Evolutionary conservation across 176 grass and related monocot species (phyloP).

Genomic region (Aegilops longissima): DNA sequence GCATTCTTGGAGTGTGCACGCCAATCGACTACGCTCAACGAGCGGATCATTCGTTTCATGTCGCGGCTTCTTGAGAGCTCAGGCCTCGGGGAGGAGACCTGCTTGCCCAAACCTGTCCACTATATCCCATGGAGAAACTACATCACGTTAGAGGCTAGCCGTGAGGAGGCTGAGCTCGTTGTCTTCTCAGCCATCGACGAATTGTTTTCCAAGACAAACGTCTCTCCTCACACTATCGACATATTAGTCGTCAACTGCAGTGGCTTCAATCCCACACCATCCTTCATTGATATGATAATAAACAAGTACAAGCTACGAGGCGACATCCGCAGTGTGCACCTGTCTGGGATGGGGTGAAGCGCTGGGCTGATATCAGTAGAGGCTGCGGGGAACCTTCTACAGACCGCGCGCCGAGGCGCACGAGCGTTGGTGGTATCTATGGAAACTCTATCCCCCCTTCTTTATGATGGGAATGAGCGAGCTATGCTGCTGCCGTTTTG

Average conservation of each 20-base stretch:
- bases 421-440: slow-evolving; percentile 52
- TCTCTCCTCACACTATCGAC: slow-evolving; percentile 32
- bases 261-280: slow-evolving; percentile 54
- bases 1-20: slow-evolving; percentile 60
- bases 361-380: slow-evolving; percentile 53
- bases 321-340: slow-evolving; percentile 43
- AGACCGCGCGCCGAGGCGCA: slow-evolving; percentile 17
- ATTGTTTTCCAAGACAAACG: slow-evolving; percentile 43
- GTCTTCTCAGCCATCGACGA: slow-evolving; percentile 66
- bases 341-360: slow-evolving; percentile 61
- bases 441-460: slow-evolving; percentile 49
- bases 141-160: slow-evolving; percentile 25
- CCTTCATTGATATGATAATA: slow-evolving; percentile 57
- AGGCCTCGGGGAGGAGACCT: slow-evolving; percentile 64
- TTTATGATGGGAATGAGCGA: slow-evolving; percentile 49
- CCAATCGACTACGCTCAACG: slow-evolving; percentile 36
- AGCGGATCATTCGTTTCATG: slow-evolving; percentile 58
- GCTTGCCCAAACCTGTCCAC: slow-evolving; percentile 34
- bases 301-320: slow-evolving; percentile 40
- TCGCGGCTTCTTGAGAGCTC: slow-evolving; percentile 52
- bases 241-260: slow-evolving; percentile 54
- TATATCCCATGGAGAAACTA: slow-evolving; percentile 32
- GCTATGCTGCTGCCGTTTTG: slow-evolving; percentile 60
- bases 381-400: slow-evolving; percentile 43
- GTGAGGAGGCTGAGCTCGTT: slow-evolving; percentile 48